These are phyloP conservation scores for Cryptosporidium bovis DNA, from an alignment of 169 alveolate species.

Conservation along the genomic window DNA sequence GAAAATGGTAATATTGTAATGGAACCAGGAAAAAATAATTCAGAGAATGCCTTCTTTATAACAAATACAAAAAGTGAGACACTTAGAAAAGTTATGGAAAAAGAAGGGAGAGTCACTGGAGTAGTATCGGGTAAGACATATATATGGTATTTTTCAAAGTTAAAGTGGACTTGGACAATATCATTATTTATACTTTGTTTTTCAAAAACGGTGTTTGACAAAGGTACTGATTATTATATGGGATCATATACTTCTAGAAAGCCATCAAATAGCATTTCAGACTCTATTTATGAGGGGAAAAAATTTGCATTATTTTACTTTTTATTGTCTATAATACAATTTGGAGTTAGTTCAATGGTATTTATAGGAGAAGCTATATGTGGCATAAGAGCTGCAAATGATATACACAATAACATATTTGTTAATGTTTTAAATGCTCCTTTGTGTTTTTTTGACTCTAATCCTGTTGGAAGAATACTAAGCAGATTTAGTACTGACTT, in stretches of 20 bases:
- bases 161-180: constrained; percentile 65
- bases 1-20: background rate
- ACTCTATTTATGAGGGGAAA: constrained; percentile 50
- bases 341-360: constrained; percentile 58
- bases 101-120: constrained; percentile 61
- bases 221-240: constrained; percentile 73
- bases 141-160: constrained; percentile 65
- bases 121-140: constrained; percentile 49
- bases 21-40: background rate
- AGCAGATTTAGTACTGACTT: constrained; percentile 83
- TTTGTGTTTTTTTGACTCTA: constrained; percentile 80
- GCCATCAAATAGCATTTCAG: constrained; percentile 14
- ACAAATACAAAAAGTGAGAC: constrained; percentile 44
- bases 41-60: background rate
- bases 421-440: constrained; percentile 79
- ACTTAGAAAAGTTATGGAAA: constrained; percentile 55
- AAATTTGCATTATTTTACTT: constrained; percentile 35
- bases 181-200: constrained; percentile 24
- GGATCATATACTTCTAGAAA: constrained; percentile 50
- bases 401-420: constrained; percentile 71
- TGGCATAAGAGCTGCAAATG: constrained; percentile 72
- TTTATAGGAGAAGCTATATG: constrained; percentile 75
- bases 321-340: constrained; percentile 14
- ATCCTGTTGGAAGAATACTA: constrained; percentile 81
- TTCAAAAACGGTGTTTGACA: constrained; percentile 57